Evolutionary conservation across 306 rosid species (phyloP).

Genomic region (Senna siamea): DNA sequence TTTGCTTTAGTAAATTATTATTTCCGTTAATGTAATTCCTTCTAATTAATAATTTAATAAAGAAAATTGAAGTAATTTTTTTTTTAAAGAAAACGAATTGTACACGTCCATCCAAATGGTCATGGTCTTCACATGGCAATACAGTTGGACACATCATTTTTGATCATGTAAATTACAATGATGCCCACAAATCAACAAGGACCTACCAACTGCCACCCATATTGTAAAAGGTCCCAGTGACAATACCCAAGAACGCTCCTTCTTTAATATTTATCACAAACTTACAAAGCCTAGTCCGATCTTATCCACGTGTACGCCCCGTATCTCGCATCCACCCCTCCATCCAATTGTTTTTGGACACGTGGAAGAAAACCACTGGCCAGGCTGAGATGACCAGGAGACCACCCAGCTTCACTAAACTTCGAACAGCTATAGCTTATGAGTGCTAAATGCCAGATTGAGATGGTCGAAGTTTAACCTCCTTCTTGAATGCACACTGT

Average conservation of each 20-base stretch:
- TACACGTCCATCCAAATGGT: not conserved
- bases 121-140: not conserved
- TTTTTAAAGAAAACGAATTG: too few species aligned
- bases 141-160: not conserved
- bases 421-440: not conserved
- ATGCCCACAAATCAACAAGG: not conserved
- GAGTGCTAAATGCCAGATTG: too few species aligned
- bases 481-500: not conserved
- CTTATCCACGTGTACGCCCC: conserved; percentile 38
- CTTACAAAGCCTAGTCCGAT: not conserved
- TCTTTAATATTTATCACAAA: conserved; percentile 15
- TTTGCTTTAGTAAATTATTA: too few species aligned
- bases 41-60: too few species aligned
- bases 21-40: too few species aligned
- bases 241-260: not conserved
- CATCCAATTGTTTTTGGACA: conserved; percentile 4
- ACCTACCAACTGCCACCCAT: conserved; percentile 43
- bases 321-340: conserved; percentile 16
- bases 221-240: not conserved
- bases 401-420: not conserved
- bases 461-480: too few species aligned
- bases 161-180: too few species aligned
- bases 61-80: too few species aligned
- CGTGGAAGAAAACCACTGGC: conserved; percentile 24
- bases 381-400: not conserved